Evolutionary conservation across 2,329 filamentous ascomycete species (phyloP), one percentile per base, ranked within the genome.

Genomic region (Curvularia hawaiiensis): DNA sequence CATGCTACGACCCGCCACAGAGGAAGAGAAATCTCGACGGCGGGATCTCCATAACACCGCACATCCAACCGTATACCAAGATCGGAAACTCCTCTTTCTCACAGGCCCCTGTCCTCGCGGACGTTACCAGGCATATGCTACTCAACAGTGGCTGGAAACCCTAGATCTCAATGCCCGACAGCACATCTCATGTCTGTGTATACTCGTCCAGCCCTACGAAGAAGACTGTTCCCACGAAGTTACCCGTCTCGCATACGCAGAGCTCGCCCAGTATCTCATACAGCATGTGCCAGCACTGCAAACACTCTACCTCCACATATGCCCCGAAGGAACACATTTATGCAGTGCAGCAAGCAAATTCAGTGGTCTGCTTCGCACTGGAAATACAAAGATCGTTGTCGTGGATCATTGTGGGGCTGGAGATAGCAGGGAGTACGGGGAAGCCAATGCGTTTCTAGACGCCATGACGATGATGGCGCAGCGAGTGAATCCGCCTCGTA

Each of bases 121-220:
- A 16, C 61, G 72, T n/a, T 75, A 74, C 39, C 71, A 74, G 44
- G 65, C 70, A 3, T 70, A 72, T 46, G 72, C 69, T n/a, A 71
- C 72, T 0, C 59, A 62, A 10, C 57, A 47, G 1, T 74, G 66
- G 59, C 60, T 75, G n/a, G 51, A 63, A 4, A 54, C 55, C 1
- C 51, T 71, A 11, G 56, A 44, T 30, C n/a, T 49, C 8, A 33
- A 48, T 10, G 68, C 65, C 26, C 61, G 67, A 12, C n/a, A 52
- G 18, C 50, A 66, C 10, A 48, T 75, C 12, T 64, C 63, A n/a
- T 22, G 41, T 16, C 26, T 72, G 8, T 70, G 61, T 20, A 50
- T 75, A 9, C 63, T 70, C 6, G 53, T 66, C 14, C 66, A 73
- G 22, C 59, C 62, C 3, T 72, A 70, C 40, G 71, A 74, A 45